Conservation (phyloP, 2,329 filamentous ascomycete genomes). For the Cladophialophora bantiana region DNA sequence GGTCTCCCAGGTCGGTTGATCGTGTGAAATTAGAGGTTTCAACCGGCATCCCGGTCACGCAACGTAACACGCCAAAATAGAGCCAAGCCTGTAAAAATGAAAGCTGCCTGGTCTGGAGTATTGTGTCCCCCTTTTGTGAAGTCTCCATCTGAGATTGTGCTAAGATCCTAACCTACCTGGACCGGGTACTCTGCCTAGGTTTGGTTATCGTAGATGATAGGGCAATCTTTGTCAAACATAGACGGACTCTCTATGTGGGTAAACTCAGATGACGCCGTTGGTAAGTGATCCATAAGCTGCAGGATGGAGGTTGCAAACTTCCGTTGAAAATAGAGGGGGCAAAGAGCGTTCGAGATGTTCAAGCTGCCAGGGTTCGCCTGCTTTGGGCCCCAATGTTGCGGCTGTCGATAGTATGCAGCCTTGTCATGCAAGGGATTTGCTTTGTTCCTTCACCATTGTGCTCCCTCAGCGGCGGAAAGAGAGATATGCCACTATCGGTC, state of each 20-base stretch:
- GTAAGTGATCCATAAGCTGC: conserved; percentile 6
- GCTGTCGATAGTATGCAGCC: neutral
- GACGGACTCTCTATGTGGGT: neutral
- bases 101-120: conserved; percentile 8
- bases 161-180: conserved; percentile 1
- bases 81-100: conserved; percentile 15
- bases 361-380: neutral
- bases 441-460: neutral
- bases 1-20: neutral
- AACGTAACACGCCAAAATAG: conserved; percentile 7
- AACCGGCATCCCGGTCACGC: conserved; percentile 6
- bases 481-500: neutral
- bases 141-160: conserved; percentile 3
- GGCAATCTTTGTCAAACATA: conserved; percentile 8
- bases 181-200: neutral
- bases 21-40: neutral
- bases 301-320: neutral
- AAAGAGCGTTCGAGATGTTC: neutral
- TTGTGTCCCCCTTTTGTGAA: conserved; percentile 9
- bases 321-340: neutral
- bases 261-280: neutral
- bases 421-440: neutral
- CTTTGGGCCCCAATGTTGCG: neutral
- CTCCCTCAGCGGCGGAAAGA: neutral
- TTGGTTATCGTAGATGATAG: conserved; percentile 8